phyloP scores from a whole-genome alignment of 768 basidiomycete genomes.

The Leccinum subtestaceum region DNA sequence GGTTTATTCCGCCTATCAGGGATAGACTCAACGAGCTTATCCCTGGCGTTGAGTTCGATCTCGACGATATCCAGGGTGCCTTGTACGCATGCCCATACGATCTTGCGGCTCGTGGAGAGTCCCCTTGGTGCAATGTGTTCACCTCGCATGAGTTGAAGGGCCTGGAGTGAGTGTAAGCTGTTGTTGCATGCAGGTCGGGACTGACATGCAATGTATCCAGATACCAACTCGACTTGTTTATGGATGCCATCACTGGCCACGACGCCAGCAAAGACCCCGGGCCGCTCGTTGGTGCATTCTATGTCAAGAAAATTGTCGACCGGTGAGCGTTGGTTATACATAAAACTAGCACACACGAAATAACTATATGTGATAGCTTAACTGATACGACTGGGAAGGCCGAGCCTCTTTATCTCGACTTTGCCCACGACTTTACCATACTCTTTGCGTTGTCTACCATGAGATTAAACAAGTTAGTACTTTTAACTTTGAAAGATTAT shows the following conservation, averaged over 20 bases:
- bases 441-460: constrained; percentile 38
- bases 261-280: constrained; percentile 28
- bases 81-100: constrained; percentile 44
- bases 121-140: constrained; percentile 45
- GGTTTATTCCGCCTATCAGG: constrained; percentile 38
- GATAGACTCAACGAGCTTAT: constrained; percentile 34
- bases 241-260: constrained; percentile 35
- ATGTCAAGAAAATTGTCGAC: constrained; percentile 37
- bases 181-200: not conserved
- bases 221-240: constrained; percentile 37
- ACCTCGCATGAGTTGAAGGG: constrained; percentile 29
- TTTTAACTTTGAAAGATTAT: not conserved
- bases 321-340: constrained; percentile 22
- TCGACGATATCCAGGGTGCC: constrained; percentile 35
- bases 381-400: constrained; percentile 31
- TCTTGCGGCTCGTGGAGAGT: constrained; percentile 32
- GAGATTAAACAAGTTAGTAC: constrained; percentile 35
- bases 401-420: constrained; percentile 38
- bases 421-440: constrained; percentile 40
- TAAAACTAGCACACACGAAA: not conserved
- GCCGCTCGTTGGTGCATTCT: constrained; percentile 36
- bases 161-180: constrained; percentile 33
- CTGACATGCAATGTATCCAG: constrained; percentile 9
- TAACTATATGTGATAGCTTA: constrained; percentile 20
- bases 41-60: constrained; percentile 31